A percentile compares a stretch with the other conserved stretches of the same genome.
Evolutionary conservation across 2,329 filamentous ascomycete species (phyloP).

Genomic region (Xylariaceae sp.): DNA sequence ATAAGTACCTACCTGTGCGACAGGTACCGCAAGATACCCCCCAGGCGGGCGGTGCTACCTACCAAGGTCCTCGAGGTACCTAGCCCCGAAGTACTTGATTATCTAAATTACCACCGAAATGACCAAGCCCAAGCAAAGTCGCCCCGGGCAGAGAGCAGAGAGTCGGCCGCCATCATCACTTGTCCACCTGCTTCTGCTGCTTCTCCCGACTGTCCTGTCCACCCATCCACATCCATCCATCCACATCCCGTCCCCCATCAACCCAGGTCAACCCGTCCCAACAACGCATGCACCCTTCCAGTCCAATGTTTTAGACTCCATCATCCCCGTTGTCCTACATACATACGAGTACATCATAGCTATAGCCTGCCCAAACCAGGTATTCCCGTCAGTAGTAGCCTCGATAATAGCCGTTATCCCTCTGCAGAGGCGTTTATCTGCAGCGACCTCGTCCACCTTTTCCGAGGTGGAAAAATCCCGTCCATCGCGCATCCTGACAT

Average conservation of each 20-base stretch:
- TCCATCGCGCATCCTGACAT: conserved; percentile 4
- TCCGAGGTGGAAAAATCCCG: background rate
- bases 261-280: conserved; percentile 4
- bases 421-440: conserved; percentile 7
- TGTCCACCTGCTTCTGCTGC: no score
- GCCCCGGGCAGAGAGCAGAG: no score
- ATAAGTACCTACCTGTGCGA: no score
- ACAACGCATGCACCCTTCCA: conserved; percentile 3
- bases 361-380: background rate
- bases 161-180: no score
- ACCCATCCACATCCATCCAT: background rate
- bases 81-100: no score
- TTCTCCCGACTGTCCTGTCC: no score
- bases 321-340: conserved; percentile 5
- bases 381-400: background rate
- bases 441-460: background rate
- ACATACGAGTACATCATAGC: background rate
- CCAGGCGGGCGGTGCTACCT: no score
- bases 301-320: conserved; percentile 1
- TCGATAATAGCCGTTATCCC: conserved; percentile 1
- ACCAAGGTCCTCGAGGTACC: no score
- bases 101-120: no score
- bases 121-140: no score
- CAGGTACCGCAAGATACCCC: no score
- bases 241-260: background rate